Evolutionary conservation across 495 filamentous ascomycete species (phyloP).

Genomic region (Xylaria nigripes): DNA sequence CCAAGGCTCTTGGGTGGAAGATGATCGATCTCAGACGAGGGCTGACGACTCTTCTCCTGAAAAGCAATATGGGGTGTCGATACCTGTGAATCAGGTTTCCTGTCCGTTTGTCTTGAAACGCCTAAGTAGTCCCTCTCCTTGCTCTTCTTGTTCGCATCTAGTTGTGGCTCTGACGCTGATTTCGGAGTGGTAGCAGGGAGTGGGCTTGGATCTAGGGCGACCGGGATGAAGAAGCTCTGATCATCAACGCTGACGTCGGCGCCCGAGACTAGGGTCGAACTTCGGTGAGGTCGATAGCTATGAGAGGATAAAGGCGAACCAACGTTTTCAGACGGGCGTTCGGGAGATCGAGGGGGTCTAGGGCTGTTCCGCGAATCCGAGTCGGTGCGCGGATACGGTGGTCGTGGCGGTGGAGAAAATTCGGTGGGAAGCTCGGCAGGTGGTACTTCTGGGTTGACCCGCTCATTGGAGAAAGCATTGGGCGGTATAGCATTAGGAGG

Average conservation of each 20-base stretch:
- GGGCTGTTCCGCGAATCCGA: constrained; percentile 42
- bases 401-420: constrained; percentile 55
- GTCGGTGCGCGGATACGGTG: constrained; percentile 39
- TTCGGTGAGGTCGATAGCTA: constrained; percentile 70
- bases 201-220: constrained; percentile 79
- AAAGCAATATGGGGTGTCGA: constrained; percentile 83
- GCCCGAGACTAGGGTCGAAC: constrained; percentile 55
- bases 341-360: constrained; percentile 41
- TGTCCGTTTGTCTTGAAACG: constrained; percentile 30
- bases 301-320: constrained; percentile 62
- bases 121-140: constrained; percentile 50
- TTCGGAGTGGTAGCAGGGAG: constrained; percentile 53
- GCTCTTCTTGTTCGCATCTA: constrained; percentile 33
- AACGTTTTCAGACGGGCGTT: constrained; percentile 41
- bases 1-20: constrained; percentile 32
- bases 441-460: constrained; percentile 68
- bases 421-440: constrained; percentile 68
- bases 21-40: constrained; percentile 43
- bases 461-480: constrained; percentile 51
- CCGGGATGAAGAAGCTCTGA: constrained; percentile 80
- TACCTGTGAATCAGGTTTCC: constrained; percentile 34
- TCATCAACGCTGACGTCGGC: constrained; percentile 51
- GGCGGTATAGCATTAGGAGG: constrained; percentile 64
- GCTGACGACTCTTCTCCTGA: constrained; percentile 72
- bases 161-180: constrained; percentile 42